phyloP scores from a whole-genome alignment of 441 rosid genomes.

The Populus hybrid region DNA sequence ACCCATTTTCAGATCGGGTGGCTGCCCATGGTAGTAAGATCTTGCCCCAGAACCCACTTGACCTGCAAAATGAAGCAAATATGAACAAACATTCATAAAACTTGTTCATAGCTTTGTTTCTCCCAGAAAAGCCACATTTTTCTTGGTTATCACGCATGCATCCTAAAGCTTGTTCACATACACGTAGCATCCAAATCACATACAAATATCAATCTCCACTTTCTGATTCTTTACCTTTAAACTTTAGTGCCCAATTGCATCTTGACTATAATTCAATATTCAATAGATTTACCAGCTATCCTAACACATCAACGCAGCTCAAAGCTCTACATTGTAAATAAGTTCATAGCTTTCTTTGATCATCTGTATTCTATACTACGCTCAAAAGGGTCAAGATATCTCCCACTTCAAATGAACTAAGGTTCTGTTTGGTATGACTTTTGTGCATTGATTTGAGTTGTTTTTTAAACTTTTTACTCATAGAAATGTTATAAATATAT shows the following conservation, averaged over 20 bases:
- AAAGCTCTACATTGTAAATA: too few species aligned
- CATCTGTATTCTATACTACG: too few species aligned
- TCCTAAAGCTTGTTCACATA: background rate
- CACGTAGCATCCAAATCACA: background rate
- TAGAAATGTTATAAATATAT: too few species aligned
- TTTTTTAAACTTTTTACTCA: too few species aligned
- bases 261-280: too few species aligned
- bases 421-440: too few species aligned
- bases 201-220: background rate
- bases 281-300: background rate
- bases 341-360: too few species aligned
- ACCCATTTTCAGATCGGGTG: constrained; percentile 2
- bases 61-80: background rate
- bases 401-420: too few species aligned
- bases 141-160: background rate
- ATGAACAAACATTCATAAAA: background rate
- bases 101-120: background rate
- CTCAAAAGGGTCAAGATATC: too few species aligned
- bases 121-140: background rate
- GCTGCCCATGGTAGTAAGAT: constrained; percentile 14
- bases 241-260: background rate
- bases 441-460: too few species aligned
- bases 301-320: background rate
- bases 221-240: background rate
- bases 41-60: constrained; percentile 9